Evolutionary conservation across 495 filamentous ascomycete species (phyloP), one percentile per base, ranked within the genome.

Genomic region (Penicillium pancosmium): DNA sequence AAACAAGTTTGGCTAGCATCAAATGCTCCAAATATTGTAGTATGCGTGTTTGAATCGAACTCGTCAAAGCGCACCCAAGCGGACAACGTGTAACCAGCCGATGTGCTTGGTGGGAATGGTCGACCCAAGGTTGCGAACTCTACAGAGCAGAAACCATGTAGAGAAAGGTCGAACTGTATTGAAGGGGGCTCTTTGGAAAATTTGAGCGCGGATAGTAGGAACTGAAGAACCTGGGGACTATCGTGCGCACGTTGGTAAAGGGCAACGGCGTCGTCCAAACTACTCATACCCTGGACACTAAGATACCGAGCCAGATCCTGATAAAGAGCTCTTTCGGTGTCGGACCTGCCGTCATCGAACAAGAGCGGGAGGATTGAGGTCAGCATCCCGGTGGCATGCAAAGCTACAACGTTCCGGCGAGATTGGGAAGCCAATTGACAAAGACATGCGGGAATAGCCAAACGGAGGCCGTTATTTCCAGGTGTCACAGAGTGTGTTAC

Each of bases 11-110:
- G 94, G 16, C 84, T 91, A 0, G 88, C 79, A 75, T 98, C 94
- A 71, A 96, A 98, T 11, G 93, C 91, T 4, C 94, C 94, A 73
- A 98, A 98, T 7, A 98, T 80, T 4, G 94, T 98, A 1, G 94
- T 97, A 72, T 98, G 95, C 13, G 89, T 88, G 33, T 82, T 85
- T 2, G 81, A 68, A 69, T 98, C 94, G 73, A 94, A 98, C 47
- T 84, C 79, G 66, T 97, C 91, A 52, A 98, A 85, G 43, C 87
- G 85, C 18, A 96, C 82, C 94, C 94, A 98, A 4, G 88, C 84
- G 43, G 90, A 82, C 57, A 98, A 86, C 2, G 92, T 96, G 74
- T 97, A 98, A 15, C 94, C 94, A 23, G 85, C 84, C 15, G 88
- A 86, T 16, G 84, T 81, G 34, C 81, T 78, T 13, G 90, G 88